Evolutionary conservation across 345 rosid genomes (phyloP).

Genomic region (Combretum micranthum): DNA sequence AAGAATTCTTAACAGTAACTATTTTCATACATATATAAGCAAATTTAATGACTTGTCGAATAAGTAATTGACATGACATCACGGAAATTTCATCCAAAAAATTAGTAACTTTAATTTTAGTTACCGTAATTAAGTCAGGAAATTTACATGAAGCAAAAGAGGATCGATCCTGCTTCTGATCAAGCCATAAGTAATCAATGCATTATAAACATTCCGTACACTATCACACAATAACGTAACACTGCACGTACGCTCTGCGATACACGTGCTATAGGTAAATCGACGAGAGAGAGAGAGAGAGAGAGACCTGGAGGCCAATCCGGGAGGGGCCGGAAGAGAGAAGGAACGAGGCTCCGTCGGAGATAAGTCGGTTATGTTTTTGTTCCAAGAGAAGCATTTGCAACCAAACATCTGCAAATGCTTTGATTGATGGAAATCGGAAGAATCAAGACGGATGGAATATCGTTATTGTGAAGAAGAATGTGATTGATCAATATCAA

Average conservation of each 20-base stretch:
- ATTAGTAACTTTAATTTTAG: too few species aligned
- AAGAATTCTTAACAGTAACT: too few species aligned
- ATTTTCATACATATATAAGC: too few species aligned
- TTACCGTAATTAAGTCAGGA: too few species aligned
- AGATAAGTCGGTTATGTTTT: constrained; percentile 11
- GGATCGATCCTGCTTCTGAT: too few species aligned
- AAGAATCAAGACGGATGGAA: background rate
- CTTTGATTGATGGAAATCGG: too few species aligned
- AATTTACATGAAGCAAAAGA: too few species aligned
- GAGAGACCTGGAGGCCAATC: constrained; percentile 65
- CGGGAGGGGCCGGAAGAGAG: constrained; percentile 69
- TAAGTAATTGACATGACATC: too few species aligned
- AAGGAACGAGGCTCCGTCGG: constrained; percentile 36
- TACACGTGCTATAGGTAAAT: background rate
- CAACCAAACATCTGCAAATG: constrained; percentile 39
- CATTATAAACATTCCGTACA: background rate
- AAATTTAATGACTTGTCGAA: too few species aligned
- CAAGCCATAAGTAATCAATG: too few species aligned
- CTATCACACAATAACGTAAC: background rate
- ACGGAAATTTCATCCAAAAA: too few species aligned
- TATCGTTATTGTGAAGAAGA: background rate
- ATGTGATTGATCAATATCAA: too few species aligned
- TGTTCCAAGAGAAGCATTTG: constrained; percentile 45
- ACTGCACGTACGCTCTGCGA: background rate
- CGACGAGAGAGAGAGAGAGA: background rate